A percentile compares a stretch with the other conserved stretches of the same genome.
Conservation (phyloP, 345 rosid genomes). For the Murraya paniculata region DNA sequence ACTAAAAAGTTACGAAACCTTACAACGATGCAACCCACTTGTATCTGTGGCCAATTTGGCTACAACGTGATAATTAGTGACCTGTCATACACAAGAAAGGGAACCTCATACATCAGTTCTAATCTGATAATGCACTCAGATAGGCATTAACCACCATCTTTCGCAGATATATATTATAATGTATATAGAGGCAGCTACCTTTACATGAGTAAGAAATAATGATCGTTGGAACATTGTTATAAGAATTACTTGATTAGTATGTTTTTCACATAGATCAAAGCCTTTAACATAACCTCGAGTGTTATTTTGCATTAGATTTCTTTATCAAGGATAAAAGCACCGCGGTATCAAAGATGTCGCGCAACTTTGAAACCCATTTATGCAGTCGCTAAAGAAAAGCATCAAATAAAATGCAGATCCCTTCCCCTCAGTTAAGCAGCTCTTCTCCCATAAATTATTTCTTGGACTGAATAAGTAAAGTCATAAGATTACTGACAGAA, state of each 20-base stretch:
- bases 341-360: no score
- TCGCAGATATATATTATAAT: neutral
- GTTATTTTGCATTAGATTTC: neutral
- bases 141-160: neutral
- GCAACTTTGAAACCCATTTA: neutral
- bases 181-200: neutral
- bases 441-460: neutral
- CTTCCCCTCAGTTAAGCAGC: neutral
- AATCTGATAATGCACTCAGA: neutral
- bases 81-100: slow-evolving; percentile 39
- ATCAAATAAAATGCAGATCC: neutral
- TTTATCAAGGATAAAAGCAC: neutral
- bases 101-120: neutral
- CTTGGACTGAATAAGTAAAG: neutral
- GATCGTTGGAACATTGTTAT: neutral
- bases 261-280: neutral
- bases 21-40: slow-evolving; percentile 70
- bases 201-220: neutral
- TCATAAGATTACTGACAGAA: neutral
- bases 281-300: neutral
- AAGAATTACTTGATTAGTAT: neutral
- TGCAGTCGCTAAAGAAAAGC: neutral
- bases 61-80: slow-evolving; percentile 83
- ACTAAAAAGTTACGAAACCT: slow-evolving; percentile 45
- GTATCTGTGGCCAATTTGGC: slow-evolving; percentile 74